Evolutionary conservation across 2,329 filamentous ascomycete species (phyloP).

Genomic region (Periconia macrospinosa): DNA sequence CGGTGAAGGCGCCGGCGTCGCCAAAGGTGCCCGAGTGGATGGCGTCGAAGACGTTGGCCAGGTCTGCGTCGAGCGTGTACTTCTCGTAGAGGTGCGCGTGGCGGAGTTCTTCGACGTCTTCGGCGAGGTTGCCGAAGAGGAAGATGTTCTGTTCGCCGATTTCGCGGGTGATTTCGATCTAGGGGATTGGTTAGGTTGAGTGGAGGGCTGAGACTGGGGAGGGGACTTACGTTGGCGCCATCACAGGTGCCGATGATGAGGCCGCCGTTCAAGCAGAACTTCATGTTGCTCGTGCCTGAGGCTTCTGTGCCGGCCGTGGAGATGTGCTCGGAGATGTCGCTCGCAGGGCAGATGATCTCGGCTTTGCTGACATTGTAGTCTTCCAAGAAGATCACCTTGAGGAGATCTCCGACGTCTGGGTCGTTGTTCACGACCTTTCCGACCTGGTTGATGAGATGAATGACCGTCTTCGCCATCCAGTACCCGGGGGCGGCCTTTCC

Average conservation of each 20-base stretch:
- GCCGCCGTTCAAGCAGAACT: conserved; percentile 96
- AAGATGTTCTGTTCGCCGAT: conserved; percentile 98
- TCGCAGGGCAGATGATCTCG: conserved; percentile 92
- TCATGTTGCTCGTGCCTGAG: conserved; percentile 96
- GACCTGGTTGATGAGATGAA: conserved; percentile 93
- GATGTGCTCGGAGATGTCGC: conserved; percentile 97
- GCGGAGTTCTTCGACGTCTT: conserved; percentile 95
- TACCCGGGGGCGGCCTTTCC: conserved; percentile 97
- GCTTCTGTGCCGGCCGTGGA: conserved; percentile 94
- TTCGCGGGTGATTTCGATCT: conserved; percentile 97
- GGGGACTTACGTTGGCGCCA: conserved; percentile 80
- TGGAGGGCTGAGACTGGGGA: neutral
- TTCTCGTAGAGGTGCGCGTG: conserved; percentile 84
- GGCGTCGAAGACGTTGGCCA: conserved; percentile 78
- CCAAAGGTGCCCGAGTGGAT: conserved; percentile 85
- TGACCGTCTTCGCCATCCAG: conserved; percentile 99
- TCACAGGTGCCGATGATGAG: conserved; percentile 98
- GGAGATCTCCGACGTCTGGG: conserved; percentile 83
- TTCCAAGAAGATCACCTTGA: conserved; percentile 96
- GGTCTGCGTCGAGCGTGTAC: conserved; percentile 74
- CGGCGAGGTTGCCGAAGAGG: conserved; percentile 92
- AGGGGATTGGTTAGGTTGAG: neutral
- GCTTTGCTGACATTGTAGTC: conserved; percentile 99
- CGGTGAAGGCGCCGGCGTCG: conserved; percentile 74
- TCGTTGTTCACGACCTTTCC: conserved; percentile 91